Percentiles rank a stretch among this genome's conserved stretches.
Evolutionary conservation across 331 rosid genomes (phyloP).

Genomic region (Acacia pycnantha): DNA sequence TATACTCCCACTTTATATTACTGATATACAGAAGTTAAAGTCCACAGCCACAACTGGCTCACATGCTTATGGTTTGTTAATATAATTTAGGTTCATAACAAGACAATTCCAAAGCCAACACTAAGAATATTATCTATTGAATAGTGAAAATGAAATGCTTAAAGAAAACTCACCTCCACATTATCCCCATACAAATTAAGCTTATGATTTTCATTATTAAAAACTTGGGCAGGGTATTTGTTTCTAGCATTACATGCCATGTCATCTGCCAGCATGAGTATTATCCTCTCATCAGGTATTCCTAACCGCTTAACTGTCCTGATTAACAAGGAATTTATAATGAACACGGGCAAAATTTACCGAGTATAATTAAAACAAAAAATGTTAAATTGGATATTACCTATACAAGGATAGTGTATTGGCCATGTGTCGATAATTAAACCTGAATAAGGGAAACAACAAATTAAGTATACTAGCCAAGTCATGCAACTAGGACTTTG

Average conservation of each 20-base stretch:
- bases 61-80: neutral
- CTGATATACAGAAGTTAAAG: neutral
- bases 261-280: constrained; percentile 98
- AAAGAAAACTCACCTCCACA: constrained; percentile 69
- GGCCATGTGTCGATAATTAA: constrained; percentile 97
- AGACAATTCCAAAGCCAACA: constrained; percentile 13
- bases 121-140: constrained; percentile 2
- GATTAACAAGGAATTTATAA: constrained; percentile 31
- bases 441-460: constrained; percentile 57
- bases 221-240: constrained; percentile 93
- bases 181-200: constrained; percentile 95
- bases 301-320: constrained; percentile 96
- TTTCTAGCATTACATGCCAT: constrained; percentile 97
- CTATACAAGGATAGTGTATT: constrained; percentile 88
- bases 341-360: constrained; percentile 9
- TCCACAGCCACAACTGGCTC: neutral
- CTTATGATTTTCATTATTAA: constrained; percentile 91
- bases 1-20: neutral
- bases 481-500: neutral
- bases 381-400: constrained; percentile 31
- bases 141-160: constrained; percentile 6
- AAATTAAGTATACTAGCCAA: neutral
- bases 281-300: constrained; percentile 97
- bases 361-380: neutral
- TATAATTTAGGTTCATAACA: neutral